Evolutionary conservation across 305 asterid genomes (phyloP).

Genomic region (Striga hermonthica): DNA sequence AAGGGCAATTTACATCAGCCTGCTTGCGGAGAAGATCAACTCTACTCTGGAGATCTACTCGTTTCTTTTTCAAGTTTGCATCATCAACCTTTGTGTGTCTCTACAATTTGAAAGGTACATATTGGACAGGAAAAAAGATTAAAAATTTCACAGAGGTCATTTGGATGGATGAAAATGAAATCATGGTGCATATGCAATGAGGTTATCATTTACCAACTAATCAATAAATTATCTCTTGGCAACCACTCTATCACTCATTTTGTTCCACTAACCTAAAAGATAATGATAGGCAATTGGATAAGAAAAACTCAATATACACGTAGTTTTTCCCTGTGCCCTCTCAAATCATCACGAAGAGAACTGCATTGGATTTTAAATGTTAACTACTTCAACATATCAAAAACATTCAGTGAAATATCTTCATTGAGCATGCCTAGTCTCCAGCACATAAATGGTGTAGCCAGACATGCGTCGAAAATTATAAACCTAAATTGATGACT

Average conservation of each 20-base stretch:
- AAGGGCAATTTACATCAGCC: constrained; percentile 57
- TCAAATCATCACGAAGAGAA: neutral
- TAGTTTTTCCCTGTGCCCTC: no score
- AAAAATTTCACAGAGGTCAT: constrained; percentile 22
- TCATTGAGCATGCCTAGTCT: neutral
- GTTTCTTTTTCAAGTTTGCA: constrained; percentile 55
- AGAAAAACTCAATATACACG: neutral
- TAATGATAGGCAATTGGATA: neutral
- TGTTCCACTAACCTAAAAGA: neutral
- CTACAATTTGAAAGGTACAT: constrained; percentile 43
- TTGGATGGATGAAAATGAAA: constrained; percentile 28
- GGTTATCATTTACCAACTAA: neutral
- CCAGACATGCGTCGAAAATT: no score
- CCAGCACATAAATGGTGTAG: neutral
- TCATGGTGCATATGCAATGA: constrained; percentile 19
- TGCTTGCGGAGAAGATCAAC: constrained; percentile 89
- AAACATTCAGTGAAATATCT: constrained; percentile 1
- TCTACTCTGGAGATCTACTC: constrained; percentile 85
- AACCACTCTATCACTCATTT: neutral
- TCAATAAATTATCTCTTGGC: neutral
- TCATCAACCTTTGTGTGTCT: constrained; percentile 65
- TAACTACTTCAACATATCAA: neutral
- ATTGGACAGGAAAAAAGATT: constrained; percentile 23
- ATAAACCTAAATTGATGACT: neutral
- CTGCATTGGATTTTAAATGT: neutral